A percentile compares a stretch with the other conserved stretches of the same genome.
Evolutionary conservation across 148 eudicot genomes (phyloP).

Genomic region (Chenopodium quinoa): DNA sequence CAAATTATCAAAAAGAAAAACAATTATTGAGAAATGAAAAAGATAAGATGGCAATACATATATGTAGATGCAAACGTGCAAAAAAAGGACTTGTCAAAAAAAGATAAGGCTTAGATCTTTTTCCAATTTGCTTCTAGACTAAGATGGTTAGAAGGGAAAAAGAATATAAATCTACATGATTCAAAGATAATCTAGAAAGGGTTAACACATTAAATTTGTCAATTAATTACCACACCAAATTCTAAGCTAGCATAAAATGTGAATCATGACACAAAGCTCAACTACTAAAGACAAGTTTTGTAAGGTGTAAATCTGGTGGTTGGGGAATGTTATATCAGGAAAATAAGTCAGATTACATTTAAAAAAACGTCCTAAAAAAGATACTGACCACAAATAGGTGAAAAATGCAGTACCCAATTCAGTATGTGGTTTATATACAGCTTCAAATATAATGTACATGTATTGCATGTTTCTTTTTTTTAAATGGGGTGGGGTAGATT

Average conservation of each 20-base stretch:
- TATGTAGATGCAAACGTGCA: neutral
- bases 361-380: constrained; percentile 1
- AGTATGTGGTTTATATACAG: constrained; percentile 13
- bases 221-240: constrained; percentile 15
- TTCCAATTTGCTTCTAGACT: constrained; percentile 1
- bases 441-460: neutral
- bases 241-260: constrained; percentile 10
- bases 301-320: constrained; percentile 24
- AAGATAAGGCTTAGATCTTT: neutral
- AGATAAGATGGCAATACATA: neutral
- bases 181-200: constrained; percentile 3
- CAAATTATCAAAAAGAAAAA: neutral
- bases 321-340: constrained; percentile 18
- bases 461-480: constrained; percentile 9
- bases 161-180: neutral
- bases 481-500: constrained; percentile 5
- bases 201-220: neutral
- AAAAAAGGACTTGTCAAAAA: neutral
- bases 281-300: constrained; percentile 8
- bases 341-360: constrained; percentile 19
- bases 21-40: neutral
- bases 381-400: neutral
- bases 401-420: neutral
- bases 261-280: constrained; percentile 13
- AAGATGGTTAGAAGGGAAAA: neutral